Evolutionary conservation across 495 filamentous ascomycete genomes (phyloP).

Genomic region (Articulospora tetracladia): DNA sequence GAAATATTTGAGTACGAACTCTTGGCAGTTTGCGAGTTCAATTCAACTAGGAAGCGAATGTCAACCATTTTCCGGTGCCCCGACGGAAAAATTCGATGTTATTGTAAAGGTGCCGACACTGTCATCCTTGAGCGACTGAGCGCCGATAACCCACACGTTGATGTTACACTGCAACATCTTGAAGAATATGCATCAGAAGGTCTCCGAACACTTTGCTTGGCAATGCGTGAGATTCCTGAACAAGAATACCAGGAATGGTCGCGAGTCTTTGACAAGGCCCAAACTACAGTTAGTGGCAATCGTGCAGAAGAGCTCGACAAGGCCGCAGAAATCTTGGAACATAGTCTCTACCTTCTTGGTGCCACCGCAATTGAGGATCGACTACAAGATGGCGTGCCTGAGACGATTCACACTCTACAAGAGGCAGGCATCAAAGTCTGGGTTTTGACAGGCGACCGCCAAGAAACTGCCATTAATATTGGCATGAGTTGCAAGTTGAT

Average conservation of each 20-base stretch:
- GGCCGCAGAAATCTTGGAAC: constrained; percentile 92
- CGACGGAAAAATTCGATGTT: constrained; percentile 89
- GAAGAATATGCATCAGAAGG: constrained; percentile 98
- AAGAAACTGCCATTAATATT: constrained; percentile 99
- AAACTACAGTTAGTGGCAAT: constrained; percentile 87
- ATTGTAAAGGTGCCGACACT: constrained; percentile 96
- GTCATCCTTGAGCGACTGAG: constrained; percentile 86
- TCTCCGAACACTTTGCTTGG: constrained; percentile 89
- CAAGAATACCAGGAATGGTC: constrained; percentile 88
- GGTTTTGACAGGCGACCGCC: constrained; percentile 96
- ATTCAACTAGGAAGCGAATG: constrained; percentile 97
- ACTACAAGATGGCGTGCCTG: constrained; percentile 94
- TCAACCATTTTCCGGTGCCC: constrained; percentile 95
- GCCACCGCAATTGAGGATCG: constrained; percentile 98
- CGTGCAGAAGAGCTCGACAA: constrained; percentile 96
- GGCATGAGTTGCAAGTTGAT: constrained; percentile 99
- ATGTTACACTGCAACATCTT: constrained; percentile 83
- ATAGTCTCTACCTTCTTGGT: constrained; percentile 83
- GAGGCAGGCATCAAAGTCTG: constrained; percentile 98
- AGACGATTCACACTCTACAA: constrained; percentile 97
- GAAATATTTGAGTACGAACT: constrained; percentile 81
- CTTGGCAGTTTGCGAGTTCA: constrained; percentile 96
- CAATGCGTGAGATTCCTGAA: constrained; percentile 91
- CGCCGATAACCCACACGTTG: constrained; percentile 76
- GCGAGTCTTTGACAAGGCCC: constrained; percentile 81